Evolutionary conservation across 2,329 filamentous ascomycete species (phyloP).

Genomic region (Colletotrichum cereale): DNA sequence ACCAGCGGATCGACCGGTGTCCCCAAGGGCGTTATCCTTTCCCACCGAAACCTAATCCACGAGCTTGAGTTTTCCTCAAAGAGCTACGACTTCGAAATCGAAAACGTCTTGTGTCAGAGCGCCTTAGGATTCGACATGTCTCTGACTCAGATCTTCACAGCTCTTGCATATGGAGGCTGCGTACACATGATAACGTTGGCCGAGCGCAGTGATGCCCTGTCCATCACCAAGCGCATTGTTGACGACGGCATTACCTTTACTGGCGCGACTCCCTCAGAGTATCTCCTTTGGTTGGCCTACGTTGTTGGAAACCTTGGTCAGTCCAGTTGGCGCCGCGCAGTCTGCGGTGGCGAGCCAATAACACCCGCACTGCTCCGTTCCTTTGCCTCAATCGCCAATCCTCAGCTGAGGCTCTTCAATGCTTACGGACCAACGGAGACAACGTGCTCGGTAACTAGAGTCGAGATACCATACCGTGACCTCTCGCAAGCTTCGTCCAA

Average conservation of each 20-base stretch:
- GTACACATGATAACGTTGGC: slow-evolving; percentile 50
- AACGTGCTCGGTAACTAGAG: slow-evolving; percentile 33
- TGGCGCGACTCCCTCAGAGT: slow-evolving; percentile 57
- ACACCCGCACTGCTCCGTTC: slow-evolving; percentile 15
- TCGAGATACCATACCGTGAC: neutral
- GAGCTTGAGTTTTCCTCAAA: slow-evolving; percentile 39
- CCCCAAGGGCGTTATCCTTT: slow-evolving; percentile 57
- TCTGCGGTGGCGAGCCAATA: slow-evolving; percentile 42
- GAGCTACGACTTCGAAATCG: slow-evolving; percentile 41
- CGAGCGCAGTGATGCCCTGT: slow-evolving; percentile 49
- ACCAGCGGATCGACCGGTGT: slow-evolving; percentile 48
- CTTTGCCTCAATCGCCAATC: slow-evolving; percentile 25
- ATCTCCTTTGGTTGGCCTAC: slow-evolving; percentile 47
- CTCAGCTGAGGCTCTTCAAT: slow-evolving; percentile 41
- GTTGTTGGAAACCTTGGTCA: slow-evolving; percentile 34
- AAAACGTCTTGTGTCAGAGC: slow-evolving; percentile 54
- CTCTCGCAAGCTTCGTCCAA: neutral
- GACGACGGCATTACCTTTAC: slow-evolving; percentile 53
- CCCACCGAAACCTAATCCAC: slow-evolving; percentile 48
- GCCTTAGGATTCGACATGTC: slow-evolving; percentile 57
- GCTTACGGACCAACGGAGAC: slow-evolving; percentile 50
- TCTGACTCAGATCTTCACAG: slow-evolving; percentile 52
- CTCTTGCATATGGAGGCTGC: slow-evolving; percentile 52
- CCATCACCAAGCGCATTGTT: slow-evolving; percentile 52
- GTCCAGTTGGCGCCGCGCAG: slow-evolving; percentile 40